These are phyloP conservation scores for Fremontodendron californicum DNA, from an alignment of 345 rosid genomes.

Conservation along the genomic window DNA sequence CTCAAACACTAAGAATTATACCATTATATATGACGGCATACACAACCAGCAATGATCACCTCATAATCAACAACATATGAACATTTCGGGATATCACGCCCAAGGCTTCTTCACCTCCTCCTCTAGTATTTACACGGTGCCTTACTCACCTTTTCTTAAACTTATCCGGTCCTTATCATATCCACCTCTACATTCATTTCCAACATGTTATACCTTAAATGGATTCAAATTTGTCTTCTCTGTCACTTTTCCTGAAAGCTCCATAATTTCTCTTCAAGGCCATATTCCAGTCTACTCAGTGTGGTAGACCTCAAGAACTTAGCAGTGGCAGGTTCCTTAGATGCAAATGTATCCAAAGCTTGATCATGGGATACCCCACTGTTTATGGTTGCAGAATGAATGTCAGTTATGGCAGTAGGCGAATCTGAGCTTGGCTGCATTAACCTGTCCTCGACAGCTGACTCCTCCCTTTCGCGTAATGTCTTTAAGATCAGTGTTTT, in stretches of 20 bases:
- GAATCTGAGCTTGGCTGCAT: conserved; percentile 22
- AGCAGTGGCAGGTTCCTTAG: conserved; percentile 9
- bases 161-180: conserved; percentile 42
- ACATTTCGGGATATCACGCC: conserved; percentile 25
- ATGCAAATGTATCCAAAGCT: conserved; percentile 1
- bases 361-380: conserved; percentile 7
- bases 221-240: conserved; percentile 33
- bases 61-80: conserved; percentile 4
- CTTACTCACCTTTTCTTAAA: conserved; percentile 54
- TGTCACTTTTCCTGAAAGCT: conserved; percentile 27
- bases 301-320: conserved; percentile 47
- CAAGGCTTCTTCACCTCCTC: conserved; percentile 37
- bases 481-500: conserved; percentile 74
- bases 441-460: conserved; percentile 30
- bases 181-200: conserved; percentile 27
- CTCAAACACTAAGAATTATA: conserved; percentile 20
- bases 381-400: conserved; percentile 27
- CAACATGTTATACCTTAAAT: conserved; percentile 26
- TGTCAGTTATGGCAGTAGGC: conserved; percentile 19
- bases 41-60: conserved; percentile 14
- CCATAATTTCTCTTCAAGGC: conserved; percentile 36
- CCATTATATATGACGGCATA: not conserved
- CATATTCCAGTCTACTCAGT: conserved; percentile 41
- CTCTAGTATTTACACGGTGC: conserved; percentile 61
- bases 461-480: conserved; percentile 54